Conservation (phyloP, 1,284 basidiomycete genomes). For the Marasmius tenuissimus region DNA sequence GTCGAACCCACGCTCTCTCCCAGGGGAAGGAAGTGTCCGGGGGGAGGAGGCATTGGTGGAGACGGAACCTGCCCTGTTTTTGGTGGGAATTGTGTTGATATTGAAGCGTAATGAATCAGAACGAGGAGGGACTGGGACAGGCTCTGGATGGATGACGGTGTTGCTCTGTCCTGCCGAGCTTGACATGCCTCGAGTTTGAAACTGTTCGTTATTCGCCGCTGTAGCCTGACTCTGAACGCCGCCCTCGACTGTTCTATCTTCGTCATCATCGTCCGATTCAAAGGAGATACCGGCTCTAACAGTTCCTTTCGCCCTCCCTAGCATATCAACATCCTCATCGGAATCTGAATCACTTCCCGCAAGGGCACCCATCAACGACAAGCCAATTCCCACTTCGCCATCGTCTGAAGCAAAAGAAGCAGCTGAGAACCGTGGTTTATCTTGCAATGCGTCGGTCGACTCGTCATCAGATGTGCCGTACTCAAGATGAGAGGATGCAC, state of each 20-base stretch:
- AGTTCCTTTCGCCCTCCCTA: background rate
- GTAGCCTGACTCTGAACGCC: background rate
- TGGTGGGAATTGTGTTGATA: background rate
- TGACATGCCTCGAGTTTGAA: too few relatives aligned
- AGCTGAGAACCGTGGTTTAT: background rate
- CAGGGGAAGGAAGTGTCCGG: background rate
- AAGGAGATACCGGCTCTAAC: background rate
- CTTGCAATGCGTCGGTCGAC: background rate
- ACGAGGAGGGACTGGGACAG: background rate
- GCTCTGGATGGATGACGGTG: background rate
- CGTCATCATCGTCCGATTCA: background rate
- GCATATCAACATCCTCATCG: conserved; percentile 10
- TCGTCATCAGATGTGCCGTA: background rate
- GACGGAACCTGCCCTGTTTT: background rate
- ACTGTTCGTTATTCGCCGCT: background rate
- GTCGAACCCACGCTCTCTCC: background rate
- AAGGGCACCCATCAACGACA: conserved; percentile 61
- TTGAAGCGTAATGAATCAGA: background rate
- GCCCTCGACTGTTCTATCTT: background rate
- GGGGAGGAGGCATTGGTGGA: background rate
- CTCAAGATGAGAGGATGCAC: background rate
- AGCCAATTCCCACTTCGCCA: conserved; percentile 65
- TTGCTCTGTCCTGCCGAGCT: background rate
- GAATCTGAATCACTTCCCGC: conserved; percentile 24
- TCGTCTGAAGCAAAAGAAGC: conserved; percentile 32